These are phyloP conservation scores for Saccharomyces hybrid DNA, from an alignment of 1,139 yeast genomes.

Conservation along the genomic window DNA sequence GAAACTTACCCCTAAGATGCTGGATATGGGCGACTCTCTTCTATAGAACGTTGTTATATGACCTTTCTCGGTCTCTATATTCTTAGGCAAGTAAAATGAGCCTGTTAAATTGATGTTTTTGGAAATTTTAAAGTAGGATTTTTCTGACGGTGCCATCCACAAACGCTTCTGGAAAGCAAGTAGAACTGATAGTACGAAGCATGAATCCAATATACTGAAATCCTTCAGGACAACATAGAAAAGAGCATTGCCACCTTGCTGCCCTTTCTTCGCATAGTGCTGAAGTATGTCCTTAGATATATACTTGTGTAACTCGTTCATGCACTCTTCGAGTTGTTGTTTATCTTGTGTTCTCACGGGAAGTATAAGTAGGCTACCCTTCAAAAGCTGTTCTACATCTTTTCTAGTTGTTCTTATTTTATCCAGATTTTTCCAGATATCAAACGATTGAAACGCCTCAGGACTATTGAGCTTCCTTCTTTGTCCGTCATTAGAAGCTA, in stretches of 20 bases:
- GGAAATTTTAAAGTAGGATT: conserved; percentile 12
- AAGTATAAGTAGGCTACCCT: conserved; percentile 18
- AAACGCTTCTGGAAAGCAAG: conserved; percentile 14
- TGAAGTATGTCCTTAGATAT: conserved; percentile 14
- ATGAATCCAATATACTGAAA: conserved; percentile 22
- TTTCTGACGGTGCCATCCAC: conserved; percentile 9
- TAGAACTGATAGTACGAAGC: conserved; percentile 19
- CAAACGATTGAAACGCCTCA: conserved; percentile 16
- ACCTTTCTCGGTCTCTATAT: not conserved
- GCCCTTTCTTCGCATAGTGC: not conserved
- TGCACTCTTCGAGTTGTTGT: conserved; percentile 9
- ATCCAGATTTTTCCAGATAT: conserved; percentile 23
- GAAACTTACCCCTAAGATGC: not conserved
- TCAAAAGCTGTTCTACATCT: conserved; percentile 13
- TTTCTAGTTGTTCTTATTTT: conserved; percentile 13
- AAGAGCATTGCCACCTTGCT: not conserved
- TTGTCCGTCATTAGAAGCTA: not conserved
- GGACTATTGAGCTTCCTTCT: not conserved
- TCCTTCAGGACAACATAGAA: conserved; percentile 12
- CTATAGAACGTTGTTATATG: not conserved
- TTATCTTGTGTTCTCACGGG: conserved; percentile 3
- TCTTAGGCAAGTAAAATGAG: conserved; percentile 11
- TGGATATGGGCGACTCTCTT: not conserved
- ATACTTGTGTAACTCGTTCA: conserved; percentile 14
- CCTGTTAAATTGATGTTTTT: conserved; percentile 14